A percentile compares a stretch with the other conserved stretches of the same genome.
phyloP scores from a whole-genome alignment of 1,284 basidiomycete species.

The Leccinum subrobustum region DNA sequence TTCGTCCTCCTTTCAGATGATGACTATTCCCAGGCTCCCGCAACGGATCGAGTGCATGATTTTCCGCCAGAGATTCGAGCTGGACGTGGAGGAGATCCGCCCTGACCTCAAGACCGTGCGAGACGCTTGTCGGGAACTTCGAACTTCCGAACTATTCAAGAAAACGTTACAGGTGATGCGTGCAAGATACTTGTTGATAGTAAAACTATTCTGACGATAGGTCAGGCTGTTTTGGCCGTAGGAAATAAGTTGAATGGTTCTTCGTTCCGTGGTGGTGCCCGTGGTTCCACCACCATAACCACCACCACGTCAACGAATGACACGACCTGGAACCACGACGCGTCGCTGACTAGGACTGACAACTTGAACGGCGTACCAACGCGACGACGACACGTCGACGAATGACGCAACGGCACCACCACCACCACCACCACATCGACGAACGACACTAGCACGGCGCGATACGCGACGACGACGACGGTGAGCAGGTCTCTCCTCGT shows the following conservation, averaged over 20 bases:
- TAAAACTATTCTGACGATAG: constrained; percentile 4
- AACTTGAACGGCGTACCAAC: too few relatives aligned
- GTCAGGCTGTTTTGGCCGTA: constrained; percentile 66
- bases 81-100: constrained; percentile 82
- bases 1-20: constrained; percentile 51
- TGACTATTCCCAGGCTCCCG: constrained; percentile 71
- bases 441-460: too few relatives aligned
- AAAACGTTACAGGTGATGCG: constrained; percentile 60
- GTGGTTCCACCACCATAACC: constrained; percentile 39
- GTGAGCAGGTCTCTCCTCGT: too few relatives aligned
- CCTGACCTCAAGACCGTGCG: constrained; percentile 81
- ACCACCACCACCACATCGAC: too few relatives aligned
- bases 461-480: too few relatives aligned
- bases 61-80: constrained; percentile 76
- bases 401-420: too few relatives aligned
- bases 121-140: constrained; percentile 74
- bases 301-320: too few relatives aligned
- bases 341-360: too few relatives aligned
- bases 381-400: too few relatives aligned
- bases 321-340: too few relatives aligned
- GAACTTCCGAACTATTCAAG: constrained; percentile 66
- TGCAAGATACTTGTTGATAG: background rate
- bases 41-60: constrained; percentile 81
- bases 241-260: constrained; percentile 84
- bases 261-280: constrained; percentile 80